Evolutionary conservation across 768 basidiomycete species (phyloP), one percentile per base, ranked within the genome.

Genomic region (Lactarius akahatsu): DNA sequence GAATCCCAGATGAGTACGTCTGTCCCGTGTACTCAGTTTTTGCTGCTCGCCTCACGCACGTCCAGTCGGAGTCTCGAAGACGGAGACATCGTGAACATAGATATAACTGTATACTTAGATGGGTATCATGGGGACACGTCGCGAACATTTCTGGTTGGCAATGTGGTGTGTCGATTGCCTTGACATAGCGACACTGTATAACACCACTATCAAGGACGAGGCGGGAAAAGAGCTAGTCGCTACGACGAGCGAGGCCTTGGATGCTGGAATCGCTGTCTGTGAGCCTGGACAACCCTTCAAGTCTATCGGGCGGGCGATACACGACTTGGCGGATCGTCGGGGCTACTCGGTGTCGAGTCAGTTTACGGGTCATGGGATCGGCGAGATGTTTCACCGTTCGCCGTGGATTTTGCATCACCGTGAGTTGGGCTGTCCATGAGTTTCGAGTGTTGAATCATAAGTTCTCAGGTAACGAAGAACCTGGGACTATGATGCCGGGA

Each of bases 121-220:
- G 90, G 91, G 1, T 94, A 86, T 75, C 94, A 96, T 70, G 95
- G 95, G 1, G 95, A 96, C 71, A 96, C 94, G 0, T 94, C 93
- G 0, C 78, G 83, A 59, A 96, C 90, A 0, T 95, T 94, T 74
- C 76, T 90, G 3, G 87, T 96, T 6, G 94, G 94, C 45, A 74
- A 86, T 40, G 92, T 92, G 18, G 91, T 93, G 70, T 75, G 76
- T 78, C 73, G 16, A 59, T 56, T n/a, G 23, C 36, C 28, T 41
- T 32, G 2, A 10, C 18, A 20, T 23, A 26, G 47, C 32, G 5
- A 38, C 23, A 36, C 9, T 20, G 52, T 45, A 38, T 59, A 23
- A 32, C 26, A 40, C 4, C 45, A 32, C 54, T 20, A 26, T 36
- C 28, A 64, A 93, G 92, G 95, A 96, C 71, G 77, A 81, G 11